Conservation (phyloP, 176 grass and related monocot species). For the Aegilops umbellulata region DNA sequence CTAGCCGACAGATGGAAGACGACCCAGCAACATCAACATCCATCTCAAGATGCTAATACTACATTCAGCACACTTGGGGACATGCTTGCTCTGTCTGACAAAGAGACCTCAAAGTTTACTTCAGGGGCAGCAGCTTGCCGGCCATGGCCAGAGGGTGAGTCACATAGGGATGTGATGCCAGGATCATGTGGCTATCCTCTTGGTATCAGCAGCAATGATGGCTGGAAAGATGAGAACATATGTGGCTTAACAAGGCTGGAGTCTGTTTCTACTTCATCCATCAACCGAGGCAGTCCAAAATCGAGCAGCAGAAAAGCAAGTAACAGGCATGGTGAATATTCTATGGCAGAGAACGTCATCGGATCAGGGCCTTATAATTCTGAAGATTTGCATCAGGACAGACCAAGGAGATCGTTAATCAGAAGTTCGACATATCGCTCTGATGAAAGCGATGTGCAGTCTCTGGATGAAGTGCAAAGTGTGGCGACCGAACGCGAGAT, state of each 20-base stretch:
- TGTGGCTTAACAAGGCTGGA: slow-evolving; percentile 44
- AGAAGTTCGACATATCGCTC: slow-evolving; percentile 1
- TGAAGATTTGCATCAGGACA: slow-evolving; percentile 8
- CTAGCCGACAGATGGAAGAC: slow-evolving; percentile 74
- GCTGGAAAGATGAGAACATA: slow-evolving; percentile 46
- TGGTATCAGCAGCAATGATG: slow-evolving; percentile 55
- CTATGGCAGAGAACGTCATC: slow-evolving; percentile 42
- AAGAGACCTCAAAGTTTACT: slow-evolving; percentile 32
- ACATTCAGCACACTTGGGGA: slow-evolving; percentile 55
- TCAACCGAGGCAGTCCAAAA: slow-evolving; percentile 16
- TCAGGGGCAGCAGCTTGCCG: background rate
- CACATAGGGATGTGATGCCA: slow-evolving; percentile 5
- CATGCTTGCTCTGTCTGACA: slow-evolving; percentile 66
- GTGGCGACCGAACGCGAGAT: slow-evolving; percentile 52
- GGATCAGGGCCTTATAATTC: slow-evolving; percentile 26
- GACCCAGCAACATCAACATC: slow-evolving; percentile 38
- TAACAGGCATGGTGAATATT: slow-evolving; percentile 30
- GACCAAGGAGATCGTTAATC: background rate
- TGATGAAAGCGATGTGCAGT: background rate
- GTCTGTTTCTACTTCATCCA: slow-evolving; percentile 50
- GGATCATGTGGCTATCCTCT: slow-evolving; percentile 24
- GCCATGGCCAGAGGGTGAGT: slow-evolving; percentile 14
- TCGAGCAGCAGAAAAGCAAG: slow-evolving; percentile 35
- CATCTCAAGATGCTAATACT: slow-evolving; percentile 16
- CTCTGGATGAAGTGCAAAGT: slow-evolving; percentile 23